A percentile compares a stretch with the other conserved stretches of the same genome.
Conservation (phyloP, 2,329 filamentous ascomycete genomes). For the Emmonsia crescens region DNA sequence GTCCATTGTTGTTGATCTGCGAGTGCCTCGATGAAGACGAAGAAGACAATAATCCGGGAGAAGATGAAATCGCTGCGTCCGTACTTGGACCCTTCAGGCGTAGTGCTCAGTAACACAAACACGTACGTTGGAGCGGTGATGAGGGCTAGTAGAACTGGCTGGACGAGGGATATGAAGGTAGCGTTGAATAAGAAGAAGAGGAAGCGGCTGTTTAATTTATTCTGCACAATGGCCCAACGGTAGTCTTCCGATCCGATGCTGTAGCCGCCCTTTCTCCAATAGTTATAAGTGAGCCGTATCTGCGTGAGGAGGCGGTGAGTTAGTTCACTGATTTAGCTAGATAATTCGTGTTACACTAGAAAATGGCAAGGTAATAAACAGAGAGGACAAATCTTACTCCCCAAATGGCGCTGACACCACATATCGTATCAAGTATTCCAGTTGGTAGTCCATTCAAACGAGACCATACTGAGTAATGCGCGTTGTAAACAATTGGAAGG, state of each 20-base stretch:
- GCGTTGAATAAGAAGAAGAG: conserved; percentile 79
- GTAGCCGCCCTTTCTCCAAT: conserved; percentile 92
- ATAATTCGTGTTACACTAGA: not conserved
- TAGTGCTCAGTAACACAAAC: conserved; percentile 55
- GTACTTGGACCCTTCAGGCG: conserved; percentile 45
- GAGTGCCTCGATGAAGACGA: conserved; percentile 60
- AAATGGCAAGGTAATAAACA: not conserved
- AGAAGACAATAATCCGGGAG: conserved; percentile 43
- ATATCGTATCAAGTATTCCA: conserved; percentile 58
- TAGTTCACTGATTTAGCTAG: not conserved
- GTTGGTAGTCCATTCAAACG: conserved; percentile 61
- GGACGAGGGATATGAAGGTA: conserved; percentile 74
- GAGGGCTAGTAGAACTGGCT: conserved; percentile 69
- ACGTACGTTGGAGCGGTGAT: conserved; percentile 76
- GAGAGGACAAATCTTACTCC: conserved; percentile 46
- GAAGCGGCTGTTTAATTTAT: conserved; percentile 57
- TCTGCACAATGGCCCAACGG: conserved; percentile 70
- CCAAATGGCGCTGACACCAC: conserved; percentile 65
- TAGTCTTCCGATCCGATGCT: conserved; percentile 85
- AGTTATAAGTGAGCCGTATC: conserved; percentile 84
- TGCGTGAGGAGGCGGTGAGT: conserved; percentile 23
- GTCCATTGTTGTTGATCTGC: conserved; percentile 91
- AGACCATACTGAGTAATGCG: conserved; percentile 76
- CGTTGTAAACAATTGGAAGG: conserved; percentile 74
- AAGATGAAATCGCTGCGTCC: conserved; percentile 51